Evolutionary conservation across 495 filamentous ascomycete species (phyloP).

Genomic region (Chlorociboria aeruginascens): DNA sequence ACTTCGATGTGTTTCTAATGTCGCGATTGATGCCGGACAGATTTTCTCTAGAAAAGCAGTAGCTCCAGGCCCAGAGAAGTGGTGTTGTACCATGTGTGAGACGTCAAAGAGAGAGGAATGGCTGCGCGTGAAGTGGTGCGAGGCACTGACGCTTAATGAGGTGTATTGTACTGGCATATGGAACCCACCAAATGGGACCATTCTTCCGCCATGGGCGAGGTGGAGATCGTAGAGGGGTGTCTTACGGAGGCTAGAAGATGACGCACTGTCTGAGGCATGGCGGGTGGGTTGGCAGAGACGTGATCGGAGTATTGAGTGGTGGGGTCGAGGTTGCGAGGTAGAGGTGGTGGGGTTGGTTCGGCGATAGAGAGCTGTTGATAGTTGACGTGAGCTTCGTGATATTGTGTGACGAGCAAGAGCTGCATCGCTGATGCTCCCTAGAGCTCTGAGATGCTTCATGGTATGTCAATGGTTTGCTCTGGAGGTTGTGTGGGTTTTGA

Average conservation of each 20-base stretch:
- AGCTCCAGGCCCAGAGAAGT: constrained; percentile 66
- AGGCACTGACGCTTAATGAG: constrained; percentile 59
- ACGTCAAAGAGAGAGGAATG: constrained; percentile 89
- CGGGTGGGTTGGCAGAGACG: not conserved
- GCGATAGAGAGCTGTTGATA: constrained; percentile 20
- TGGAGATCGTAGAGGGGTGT: constrained; percentile 84
- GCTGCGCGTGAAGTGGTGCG: constrained; percentile 77
- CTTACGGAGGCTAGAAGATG: constrained; percentile 32
- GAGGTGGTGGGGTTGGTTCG: not conserved
- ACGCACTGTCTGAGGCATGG: constrained; percentile 8
- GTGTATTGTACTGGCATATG: constrained; percentile 86
- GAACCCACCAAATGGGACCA: constrained; percentile 94
- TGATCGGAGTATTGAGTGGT: not conserved
- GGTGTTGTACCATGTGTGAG: constrained; percentile 58
- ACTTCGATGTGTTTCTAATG: constrained; percentile 45
- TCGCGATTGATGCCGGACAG: constrained; percentile 57
- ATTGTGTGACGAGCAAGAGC: constrained; percentile 3
- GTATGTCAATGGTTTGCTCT: constrained; percentile 19
- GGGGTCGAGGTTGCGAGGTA: not conserved
- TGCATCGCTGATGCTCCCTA: constrained; percentile 18
- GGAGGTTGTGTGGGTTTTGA: not conserved
- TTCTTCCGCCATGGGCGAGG: constrained; percentile 67
- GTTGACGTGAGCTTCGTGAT: constrained; percentile 5
- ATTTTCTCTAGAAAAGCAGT: constrained; percentile 64
- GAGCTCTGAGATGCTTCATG: constrained; percentile 24